These are phyloP conservation scores for Nigrospora osmanthi DNA, from an alignment of 2,329 filamentous ascomycete species.

Conservation along the genomic window DNA sequence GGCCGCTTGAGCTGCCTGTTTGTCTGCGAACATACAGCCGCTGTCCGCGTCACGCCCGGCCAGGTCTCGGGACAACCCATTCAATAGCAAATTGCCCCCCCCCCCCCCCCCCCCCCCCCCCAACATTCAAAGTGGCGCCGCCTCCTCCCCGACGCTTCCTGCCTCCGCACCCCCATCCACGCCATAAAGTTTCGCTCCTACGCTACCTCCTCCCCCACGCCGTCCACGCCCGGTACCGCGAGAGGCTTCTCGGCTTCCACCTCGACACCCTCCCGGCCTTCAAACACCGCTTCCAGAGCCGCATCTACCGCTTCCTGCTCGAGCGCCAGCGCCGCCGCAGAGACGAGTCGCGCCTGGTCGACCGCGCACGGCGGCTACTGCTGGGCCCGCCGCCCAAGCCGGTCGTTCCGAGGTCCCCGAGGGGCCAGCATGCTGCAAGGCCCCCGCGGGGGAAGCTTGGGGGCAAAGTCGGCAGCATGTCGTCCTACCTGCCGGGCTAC, in stretches of 20 bases:
- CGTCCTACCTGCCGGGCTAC: slow-evolving; percentile 21
- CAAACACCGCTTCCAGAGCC: slow-evolving; percentile 64
- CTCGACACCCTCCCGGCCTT: slow-evolving; percentile 67
- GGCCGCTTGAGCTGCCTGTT: too few relatives aligned
- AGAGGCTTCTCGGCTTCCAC: slow-evolving; percentile 61
- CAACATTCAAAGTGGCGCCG: slow-evolving; percentile 31
- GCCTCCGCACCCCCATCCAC: slow-evolving; percentile 27
- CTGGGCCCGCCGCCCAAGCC: slow-evolving; percentile 24
- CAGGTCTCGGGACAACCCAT: too few relatives aligned
- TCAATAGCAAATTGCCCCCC: too few relatives aligned
- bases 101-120: too few relatives aligned
- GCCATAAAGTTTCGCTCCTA: slow-evolving; percentile 42
- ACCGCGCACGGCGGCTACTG: slow-evolving; percentile 38
- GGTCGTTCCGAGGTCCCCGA: background rate
- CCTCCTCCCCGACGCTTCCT: slow-evolving; percentile 31
- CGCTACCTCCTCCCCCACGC: slow-evolving; percentile 62
- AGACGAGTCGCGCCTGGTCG: slow-evolving; percentile 38
- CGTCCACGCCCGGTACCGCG: slow-evolving; percentile 53
- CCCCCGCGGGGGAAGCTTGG: slow-evolving; percentile 10
- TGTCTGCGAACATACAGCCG: too few relatives aligned
- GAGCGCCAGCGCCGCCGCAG: slow-evolving; percentile 50
- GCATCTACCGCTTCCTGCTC: slow-evolving; percentile 68
- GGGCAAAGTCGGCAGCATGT: slow-evolving; percentile 18
- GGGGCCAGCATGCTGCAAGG: slow-evolving; percentile 2
- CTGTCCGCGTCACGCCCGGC: too few relatives aligned